A percentile compares a stretch with the other conserved stretches of the same genome.
Evolutionary conservation across 352 stramenopile genomes (phyloP).

Genomic region (Pythium volutum): DNA sequence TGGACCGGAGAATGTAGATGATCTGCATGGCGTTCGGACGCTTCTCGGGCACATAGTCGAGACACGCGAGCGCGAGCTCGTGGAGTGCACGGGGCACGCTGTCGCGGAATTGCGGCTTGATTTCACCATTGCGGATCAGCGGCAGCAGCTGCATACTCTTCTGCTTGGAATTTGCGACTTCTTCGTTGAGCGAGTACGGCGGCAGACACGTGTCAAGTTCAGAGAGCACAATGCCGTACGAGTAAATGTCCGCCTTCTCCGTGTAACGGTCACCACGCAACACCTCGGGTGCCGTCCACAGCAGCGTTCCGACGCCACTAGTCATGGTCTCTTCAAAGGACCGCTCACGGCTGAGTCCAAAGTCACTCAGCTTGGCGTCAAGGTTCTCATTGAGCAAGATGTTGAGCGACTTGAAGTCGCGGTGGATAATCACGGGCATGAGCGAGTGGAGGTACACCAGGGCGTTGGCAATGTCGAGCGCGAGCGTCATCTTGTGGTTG

Average conservation of each 20-base stretch:
- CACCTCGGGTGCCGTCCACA: conserved; percentile 78
- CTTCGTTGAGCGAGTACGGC: conserved; percentile 28
- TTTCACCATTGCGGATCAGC: conserved; percentile 24
- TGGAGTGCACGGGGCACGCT: conserved; percentile 29
- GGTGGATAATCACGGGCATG: conserved; percentile 64
- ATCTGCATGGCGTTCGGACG: conserved; percentile 28
- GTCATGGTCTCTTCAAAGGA: conserved; percentile 27
- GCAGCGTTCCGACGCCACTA: conserved; percentile 69
- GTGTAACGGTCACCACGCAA: conserved; percentile 50
- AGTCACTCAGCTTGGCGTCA: conserved; percentile 78
- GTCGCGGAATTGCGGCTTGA: conserved; percentile 39
- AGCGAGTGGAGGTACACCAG: conserved; percentile 75
- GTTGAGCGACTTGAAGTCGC: conserved; percentile 57
- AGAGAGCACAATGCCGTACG: conserved; percentile 10
- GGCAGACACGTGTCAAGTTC: conserved; percentile 16
- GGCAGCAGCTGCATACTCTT: conserved; percentile 23
- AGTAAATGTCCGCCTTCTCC: conserved; percentile 66
- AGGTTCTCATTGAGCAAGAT: conserved; percentile 26
- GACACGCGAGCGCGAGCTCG: conserved; percentile 16
- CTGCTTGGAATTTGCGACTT: conserved; percentile 16
- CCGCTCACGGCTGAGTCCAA: conserved; percentile 52
- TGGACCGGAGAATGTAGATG: conserved; percentile 23
- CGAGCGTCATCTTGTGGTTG: conserved; percentile 54
- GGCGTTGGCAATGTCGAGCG: conserved; percentile 62
- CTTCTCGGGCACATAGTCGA: conserved; percentile 14